Conservation (phyloP, 176 grass and related monocot genomes). For the Zizania latifolia region DNA sequence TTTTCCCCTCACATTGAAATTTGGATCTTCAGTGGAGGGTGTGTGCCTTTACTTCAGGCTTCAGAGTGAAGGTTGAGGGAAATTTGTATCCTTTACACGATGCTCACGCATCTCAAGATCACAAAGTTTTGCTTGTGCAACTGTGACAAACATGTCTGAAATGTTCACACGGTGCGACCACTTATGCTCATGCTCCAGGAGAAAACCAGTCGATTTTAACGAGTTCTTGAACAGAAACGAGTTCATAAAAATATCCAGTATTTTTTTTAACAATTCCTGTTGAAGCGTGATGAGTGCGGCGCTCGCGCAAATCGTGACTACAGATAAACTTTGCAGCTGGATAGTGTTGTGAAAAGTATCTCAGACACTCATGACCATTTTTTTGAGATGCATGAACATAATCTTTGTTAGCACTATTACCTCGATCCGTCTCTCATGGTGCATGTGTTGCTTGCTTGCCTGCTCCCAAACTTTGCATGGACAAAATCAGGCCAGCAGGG, state of each 20-base stretch:
- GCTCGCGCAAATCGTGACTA: neutral
- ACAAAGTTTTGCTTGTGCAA: neutral
- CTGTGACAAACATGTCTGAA: neutral
- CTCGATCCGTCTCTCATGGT: neutral
- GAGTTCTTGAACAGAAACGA: neutral
- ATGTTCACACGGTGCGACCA: neutral
- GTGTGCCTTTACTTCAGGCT: neutral
- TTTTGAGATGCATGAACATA: slow-evolving; percentile 4
- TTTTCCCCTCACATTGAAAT: neutral
- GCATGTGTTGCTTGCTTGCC: neutral
- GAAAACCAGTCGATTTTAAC: neutral
- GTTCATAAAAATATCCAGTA: neutral
- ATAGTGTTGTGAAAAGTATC: slow-evolving; percentile 9
- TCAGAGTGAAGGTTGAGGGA: neutral
- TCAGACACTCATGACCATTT: neutral
- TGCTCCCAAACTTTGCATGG: neutral
- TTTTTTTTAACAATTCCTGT: neutral
- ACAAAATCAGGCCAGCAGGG: neutral
- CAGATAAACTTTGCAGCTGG: neutral
- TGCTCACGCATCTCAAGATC: neutral
- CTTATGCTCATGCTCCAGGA: neutral
- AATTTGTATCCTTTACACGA: neutral
- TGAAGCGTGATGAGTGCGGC: neutral
- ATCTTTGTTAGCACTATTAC: neutral
- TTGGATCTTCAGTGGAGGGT: neutral